phyloP scores from a whole-genome alignment of 2,329 filamentous ascomycete genomes.

The Tolypocladium capitatum region DNA sequence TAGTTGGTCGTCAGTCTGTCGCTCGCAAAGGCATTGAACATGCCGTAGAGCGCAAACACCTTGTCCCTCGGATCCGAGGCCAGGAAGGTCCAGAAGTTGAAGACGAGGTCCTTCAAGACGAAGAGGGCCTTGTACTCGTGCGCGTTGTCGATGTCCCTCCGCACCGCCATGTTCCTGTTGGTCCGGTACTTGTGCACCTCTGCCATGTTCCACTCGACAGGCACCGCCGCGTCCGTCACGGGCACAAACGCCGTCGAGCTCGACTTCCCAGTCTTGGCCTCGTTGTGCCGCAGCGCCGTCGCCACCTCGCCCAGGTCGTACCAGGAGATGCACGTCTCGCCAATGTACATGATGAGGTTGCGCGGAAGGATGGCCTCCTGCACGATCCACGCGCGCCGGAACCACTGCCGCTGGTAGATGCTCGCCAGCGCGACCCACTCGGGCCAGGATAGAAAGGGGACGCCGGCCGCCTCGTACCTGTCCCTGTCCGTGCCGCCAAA shows the following conservation, averaged over 20 bases:
- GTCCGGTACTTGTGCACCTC: constrained; percentile 11
- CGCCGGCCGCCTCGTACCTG: constrained; percentile 6
- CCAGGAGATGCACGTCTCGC: constrained; percentile 6
- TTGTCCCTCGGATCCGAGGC: constrained; percentile 13
- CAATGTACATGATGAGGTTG: constrained; percentile 12
- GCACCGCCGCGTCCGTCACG: constrained; percentile 6
- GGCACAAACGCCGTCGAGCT: constrained; percentile 8
- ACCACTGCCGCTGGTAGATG: constrained; percentile 15
- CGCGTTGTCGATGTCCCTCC: constrained; percentile 1
- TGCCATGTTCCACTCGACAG: constrained; percentile 13
- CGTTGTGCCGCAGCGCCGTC: constrained; percentile 7
- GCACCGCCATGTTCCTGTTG: constrained; percentile 2
- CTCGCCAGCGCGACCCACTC: constrained; percentile 10
- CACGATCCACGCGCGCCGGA: constrained; percentile 14
- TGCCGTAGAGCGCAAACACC: constrained; percentile 11
- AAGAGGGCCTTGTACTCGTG: constrained; percentile 5
- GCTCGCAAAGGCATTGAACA: constrained; percentile 10
- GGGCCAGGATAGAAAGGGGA: constrained; percentile 7
- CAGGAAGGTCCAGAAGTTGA: constrained; percentile 12
- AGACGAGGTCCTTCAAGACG: constrained; percentile 6
- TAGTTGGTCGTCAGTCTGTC: constrained; percentile 9
- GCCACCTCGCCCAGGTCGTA: constrained; percentile 8
- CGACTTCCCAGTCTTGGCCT: constrained; percentile 7
- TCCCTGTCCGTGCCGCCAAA: constrained; percentile 9
- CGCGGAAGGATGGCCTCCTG: constrained; percentile 13